Conservation (phyloP, 2,329 filamentous ascomycete genomes). For the Epichloe uncinata region DNA sequence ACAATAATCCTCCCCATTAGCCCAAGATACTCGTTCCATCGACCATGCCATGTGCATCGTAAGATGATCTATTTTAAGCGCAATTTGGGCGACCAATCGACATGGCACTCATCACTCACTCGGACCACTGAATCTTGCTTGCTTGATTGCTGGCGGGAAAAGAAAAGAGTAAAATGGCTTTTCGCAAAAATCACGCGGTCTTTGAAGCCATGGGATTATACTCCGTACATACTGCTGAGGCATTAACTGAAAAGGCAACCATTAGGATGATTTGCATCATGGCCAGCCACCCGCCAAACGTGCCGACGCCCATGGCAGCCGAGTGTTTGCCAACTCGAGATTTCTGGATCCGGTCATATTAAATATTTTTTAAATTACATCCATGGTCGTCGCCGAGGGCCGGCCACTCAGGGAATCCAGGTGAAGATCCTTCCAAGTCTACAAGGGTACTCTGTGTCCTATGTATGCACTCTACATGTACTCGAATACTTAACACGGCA, state of each 20-base stretch:
- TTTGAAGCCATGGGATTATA: no score
- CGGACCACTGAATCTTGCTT: background rate
- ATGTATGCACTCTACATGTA: background rate
- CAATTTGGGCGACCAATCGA: background rate
- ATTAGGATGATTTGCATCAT: background rate
- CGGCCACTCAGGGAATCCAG: background rate
- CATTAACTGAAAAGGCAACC: no score
- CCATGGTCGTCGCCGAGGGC: background rate
- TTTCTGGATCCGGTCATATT: background rate
- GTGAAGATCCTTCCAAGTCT: background rate
- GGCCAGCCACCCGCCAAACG: background rate
- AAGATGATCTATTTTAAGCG: background rate
- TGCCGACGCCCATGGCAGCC: background rate
- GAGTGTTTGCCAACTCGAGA: background rate
- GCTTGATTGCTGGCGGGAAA: background rate
- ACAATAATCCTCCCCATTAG: no score
- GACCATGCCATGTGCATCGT: background rate
- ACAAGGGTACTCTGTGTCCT: background rate
- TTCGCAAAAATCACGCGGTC: no score
- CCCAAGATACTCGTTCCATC: no score
- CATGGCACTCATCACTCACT: background rate
- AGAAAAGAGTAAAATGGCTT: background rate
- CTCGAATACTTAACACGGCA: no score
- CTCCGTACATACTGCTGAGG: no score
- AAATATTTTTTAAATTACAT: background rate